Base-by-base conservation (phyloP, 2,329 filamentous ascomycete genomes). In the Chaetomium strumarium region DNA sequence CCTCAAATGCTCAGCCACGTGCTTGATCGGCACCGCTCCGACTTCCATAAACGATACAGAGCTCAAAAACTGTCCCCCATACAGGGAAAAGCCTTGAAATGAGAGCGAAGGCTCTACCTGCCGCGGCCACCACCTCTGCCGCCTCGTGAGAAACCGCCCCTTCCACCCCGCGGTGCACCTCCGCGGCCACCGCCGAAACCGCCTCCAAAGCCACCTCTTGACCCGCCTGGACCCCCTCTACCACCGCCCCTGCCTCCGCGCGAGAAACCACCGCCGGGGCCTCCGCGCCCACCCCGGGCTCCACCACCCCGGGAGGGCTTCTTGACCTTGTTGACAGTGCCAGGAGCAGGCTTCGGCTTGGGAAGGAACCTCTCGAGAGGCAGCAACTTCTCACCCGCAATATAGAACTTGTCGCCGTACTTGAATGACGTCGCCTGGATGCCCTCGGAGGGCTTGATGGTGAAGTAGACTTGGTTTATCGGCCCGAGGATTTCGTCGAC, bases 391-490 rank as follows among this genome's bases (percentile, higher is more conserved):
- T 97, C 93, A 66, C 85, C 82, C 63, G 86, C 88, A 67, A 97
- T 96, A 78, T 85, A 99, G 75, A 99, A 95, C 76, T 95, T 96
- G 79, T 97, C 93, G 68, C 93, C 93, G 58, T 85, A 75, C 78
- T 96, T 95, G 84, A 97, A 99, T 38, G 88, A 93, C 55, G 85
- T 83, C 57, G 93, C 90, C 72, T 95, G 88, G 70, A 99, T 97
- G 64, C 93, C 93, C 70, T 97, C 92, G 69, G 90, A 85, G 50
- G 92, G 91, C 77, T 97, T 97, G 72, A 99, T 87, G 66, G 92
- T 97, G 79, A 99, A 99, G 78, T 87, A 96, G 66, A 97, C 89
- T 73, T 96, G 87, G 79, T 96, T 97, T 73, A 99, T 88, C 59
- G 93, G 92, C 53, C 93, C 93, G 63, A 99, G 85, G 62, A 99